Evolutionary conservation across 2,329 filamentous ascomycete genomes (phyloP).

Genomic region (Emergomyces orientalis): DNA sequence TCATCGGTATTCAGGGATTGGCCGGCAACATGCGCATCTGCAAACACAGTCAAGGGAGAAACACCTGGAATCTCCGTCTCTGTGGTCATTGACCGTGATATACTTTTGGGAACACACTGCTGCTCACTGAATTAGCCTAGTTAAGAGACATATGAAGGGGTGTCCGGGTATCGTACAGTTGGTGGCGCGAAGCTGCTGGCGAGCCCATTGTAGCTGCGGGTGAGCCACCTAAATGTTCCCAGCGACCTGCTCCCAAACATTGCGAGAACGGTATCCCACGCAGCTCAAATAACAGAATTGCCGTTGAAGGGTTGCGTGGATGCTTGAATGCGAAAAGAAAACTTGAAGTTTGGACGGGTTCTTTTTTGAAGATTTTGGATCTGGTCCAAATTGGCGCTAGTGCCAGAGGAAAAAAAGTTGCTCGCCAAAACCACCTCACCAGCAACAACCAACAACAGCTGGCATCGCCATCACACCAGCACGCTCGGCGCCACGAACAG

Average conservation of each 20-base stretch:
- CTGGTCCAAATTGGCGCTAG: conserved; percentile 17
- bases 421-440: conserved; percentile 1
- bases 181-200: conserved; percentile 8
- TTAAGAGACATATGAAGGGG: conserved; percentile 6
- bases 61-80: conserved; percentile 30
- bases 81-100: conserved; percentile 39
- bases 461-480: conserved; percentile 12
- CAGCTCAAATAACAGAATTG: not conserved
- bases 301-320: not conserved
- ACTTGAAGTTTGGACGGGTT: not conserved
- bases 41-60: conserved; percentile 21
- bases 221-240: conserved; percentile 31
- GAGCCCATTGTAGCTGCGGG: conserved; percentile 26
- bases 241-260: conserved; percentile 32
- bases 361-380: conserved; percentile 10
- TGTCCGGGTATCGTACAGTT: not conserved
- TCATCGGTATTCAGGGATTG: conserved; percentile 9
- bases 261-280: conserved; percentile 12
- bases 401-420: conserved; percentile 13
- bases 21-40: conserved; percentile 11
- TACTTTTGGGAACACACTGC: conserved; percentile 14
- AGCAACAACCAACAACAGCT: conserved; percentile 16
- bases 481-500: conserved; percentile 8
- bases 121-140: conserved; percentile 9
- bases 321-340: not conserved